Evolutionary conservation across 2,329 filamentous ascomycete genomes (phyloP).

Genomic region (Scytalidium sp.): DNA sequence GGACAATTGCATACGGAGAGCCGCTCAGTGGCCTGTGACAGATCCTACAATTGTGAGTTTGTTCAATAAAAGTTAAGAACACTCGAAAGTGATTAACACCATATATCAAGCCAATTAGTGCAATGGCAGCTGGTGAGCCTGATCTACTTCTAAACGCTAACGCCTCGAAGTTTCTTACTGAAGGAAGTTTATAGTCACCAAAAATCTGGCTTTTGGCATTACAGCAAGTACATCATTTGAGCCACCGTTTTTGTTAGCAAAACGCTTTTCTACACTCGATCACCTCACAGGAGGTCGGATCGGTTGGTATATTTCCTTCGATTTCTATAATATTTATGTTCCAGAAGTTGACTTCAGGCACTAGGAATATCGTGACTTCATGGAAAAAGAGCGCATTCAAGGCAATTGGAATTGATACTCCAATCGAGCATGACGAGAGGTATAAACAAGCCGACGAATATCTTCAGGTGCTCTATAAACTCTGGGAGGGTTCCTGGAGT

Average conservation of each 20-base stretch:
- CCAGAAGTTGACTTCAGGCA: slow-evolving; percentile 53
- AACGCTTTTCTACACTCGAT: slow-evolving; percentile 64
- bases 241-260: slow-evolving; percentile 63
- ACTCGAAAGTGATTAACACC: background rate
- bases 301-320: slow-evolving; percentile 47
- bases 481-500: slow-evolving; percentile 66
- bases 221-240: slow-evolving; percentile 67
- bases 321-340: slow-evolving; percentile 58
- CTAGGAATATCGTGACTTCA: slow-evolving; percentile 64
- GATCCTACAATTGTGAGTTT: slow-evolving; percentile 58
- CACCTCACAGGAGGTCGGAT: slow-evolving; percentile 61
- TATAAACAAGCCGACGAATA: slow-evolving; percentile 64
- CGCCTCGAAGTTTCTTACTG: no score
- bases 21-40: slow-evolving; percentile 68
- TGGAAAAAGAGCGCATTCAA: slow-evolving; percentile 63
- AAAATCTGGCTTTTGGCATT: slow-evolving; percentile 63
- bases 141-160: slow-evolving; percentile 54
- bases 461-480: slow-evolving; percentile 62
- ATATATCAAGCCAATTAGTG: slow-evolving; percentile 49
- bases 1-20: slow-evolving; percentile 56
- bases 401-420: slow-evolving; percentile 55
- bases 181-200: slow-evolving; percentile 49
- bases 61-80: background rate
- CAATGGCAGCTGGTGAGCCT: slow-evolving; percentile 62
- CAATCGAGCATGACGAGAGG: slow-evolving; percentile 61